Conservation (phyloP, 768 basidiomycete species). For the Psilocybe tampanensis region DNA sequence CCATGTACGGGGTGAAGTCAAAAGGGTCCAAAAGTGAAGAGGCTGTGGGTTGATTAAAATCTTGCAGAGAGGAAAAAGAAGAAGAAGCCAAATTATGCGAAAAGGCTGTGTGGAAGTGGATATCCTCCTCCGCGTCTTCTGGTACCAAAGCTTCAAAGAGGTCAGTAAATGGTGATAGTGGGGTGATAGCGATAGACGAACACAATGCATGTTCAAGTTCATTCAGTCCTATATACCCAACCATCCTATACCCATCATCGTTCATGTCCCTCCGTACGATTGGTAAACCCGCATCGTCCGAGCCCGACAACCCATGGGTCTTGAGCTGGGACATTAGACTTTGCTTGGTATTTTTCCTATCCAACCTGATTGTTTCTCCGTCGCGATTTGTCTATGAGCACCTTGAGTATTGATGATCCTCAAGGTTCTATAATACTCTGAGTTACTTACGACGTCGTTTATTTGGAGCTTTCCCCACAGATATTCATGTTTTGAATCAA, state of each 20-base stretch:
- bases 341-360: slow-evolving; percentile 75
- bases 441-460: slow-evolving; percentile 70
- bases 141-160: slow-evolving; percentile 64
- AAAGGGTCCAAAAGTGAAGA: slow-evolving; percentile 51
- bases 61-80: slow-evolving; percentile 64
- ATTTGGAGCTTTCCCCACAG: slow-evolving; percentile 81
- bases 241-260: slow-evolving; percentile 60
- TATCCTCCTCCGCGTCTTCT: slow-evolving; percentile 64
- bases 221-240: slow-evolving; percentile 89
- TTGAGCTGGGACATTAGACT: slow-evolving; percentile 73
- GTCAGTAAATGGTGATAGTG: slow-evolving; percentile 3
- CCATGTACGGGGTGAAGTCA: slow-evolving; percentile 90
- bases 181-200: slow-evolving; percentile 37
- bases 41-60: slow-evolving; percentile 30
- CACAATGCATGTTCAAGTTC: slow-evolving; percentile 94
- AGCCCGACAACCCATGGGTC: slow-evolving; percentile 54
- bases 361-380: slow-evolving; percentile 71
- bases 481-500: slow-evolving; percentile 90
- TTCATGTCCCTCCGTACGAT: slow-evolving; percentile 60
- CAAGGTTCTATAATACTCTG: not conserved
- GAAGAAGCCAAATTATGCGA: slow-evolving; percentile 48
- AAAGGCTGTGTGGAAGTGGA: slow-evolving; percentile 62
- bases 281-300: slow-evolving; percentile 86
- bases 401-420: not conserved
- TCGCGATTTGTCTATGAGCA: slow-evolving; percentile 60